Evolutionary conservation across 2,329 filamentous ascomycete genomes (phyloP).

Genomic region (Aspergillus felis): DNA sequence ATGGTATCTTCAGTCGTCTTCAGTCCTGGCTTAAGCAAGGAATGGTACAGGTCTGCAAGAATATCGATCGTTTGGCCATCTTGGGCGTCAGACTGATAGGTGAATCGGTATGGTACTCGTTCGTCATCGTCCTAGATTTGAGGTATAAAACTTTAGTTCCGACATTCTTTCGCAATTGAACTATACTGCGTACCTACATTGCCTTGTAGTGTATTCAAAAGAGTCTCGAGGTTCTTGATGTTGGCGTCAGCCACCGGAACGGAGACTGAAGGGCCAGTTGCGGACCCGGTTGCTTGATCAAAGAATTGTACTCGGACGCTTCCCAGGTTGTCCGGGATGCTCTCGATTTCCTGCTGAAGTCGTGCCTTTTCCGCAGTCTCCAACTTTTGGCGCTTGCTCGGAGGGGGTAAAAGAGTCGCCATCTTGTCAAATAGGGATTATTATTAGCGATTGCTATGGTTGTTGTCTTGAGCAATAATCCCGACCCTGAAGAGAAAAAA

Average conservation of each 20-base stretch:
- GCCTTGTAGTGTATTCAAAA: conserved; percentile 79
- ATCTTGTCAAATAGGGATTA: conserved; percentile 46
- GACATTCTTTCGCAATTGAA: neutral
- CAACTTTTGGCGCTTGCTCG: conserved; percentile 80
- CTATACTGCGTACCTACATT: conserved; percentile 50
- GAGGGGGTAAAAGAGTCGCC: conserved; percentile 78
- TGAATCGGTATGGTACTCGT: conserved; percentile 63
- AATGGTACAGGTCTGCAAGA: conserved; percentile 47
- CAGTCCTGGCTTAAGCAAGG: conserved; percentile 47
- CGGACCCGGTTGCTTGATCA: conserved; percentile 68
- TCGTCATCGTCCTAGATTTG: conserved; percentile 52
- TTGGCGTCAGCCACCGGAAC: conserved; percentile 80
- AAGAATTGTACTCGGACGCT: conserved; percentile 83
- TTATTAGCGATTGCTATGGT: neutral
- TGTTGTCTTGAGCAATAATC: neutral
- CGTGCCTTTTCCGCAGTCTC: conserved; percentile 68
- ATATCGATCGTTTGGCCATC: conserved; percentile 42
- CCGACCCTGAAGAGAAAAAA: conserved; percentile 11
- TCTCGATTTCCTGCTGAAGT: conserved; percentile 69
- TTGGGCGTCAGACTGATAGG: conserved; percentile 47
- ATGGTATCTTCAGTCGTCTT: conserved; percentile 60
- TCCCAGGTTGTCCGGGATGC: conserved; percentile 64
- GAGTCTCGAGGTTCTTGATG: conserved; percentile 82
- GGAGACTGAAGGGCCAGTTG: conserved; percentile 66
- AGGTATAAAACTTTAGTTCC: neutral